Base-by-base conservation (phyloP, 83 land plant species). In the Picea mariana region DNA sequence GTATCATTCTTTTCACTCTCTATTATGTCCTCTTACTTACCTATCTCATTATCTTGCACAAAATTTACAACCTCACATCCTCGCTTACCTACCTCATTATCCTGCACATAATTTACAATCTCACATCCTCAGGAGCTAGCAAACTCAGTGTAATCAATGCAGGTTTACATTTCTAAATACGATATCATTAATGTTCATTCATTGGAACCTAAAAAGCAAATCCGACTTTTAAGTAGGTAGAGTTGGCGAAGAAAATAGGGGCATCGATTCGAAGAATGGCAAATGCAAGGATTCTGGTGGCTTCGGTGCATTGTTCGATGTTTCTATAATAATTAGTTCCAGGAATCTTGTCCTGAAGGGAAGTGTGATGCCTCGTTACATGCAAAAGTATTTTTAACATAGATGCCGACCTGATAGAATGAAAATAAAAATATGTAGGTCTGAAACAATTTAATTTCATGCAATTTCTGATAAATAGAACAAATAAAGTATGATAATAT, bases 221-320 rank as follows among this genome's bases (percentile, higher is more conserved):
- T 90, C 91, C 87, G 75, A 87, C 92, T 67, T 89, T 85, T 12
- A 92, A 66, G 84, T 92, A 92, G 68, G 77, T 83, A 21, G 92
- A 72, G 81, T 88, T 92, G n/a, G 90, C 87, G 67, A 92, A 92
- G 85, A 88, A 92, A 58, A 92, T 88, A 7, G 92, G 92, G 80
- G 95, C 92, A 83, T 94, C 97, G 69, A 96, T 83, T n/a, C 93
- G 90, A 23, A 96, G 55, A 68, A 93, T 88, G 62, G 91, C 89
- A 77, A 91, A 89, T 21, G 94, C 94, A 31, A 93, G 94, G 23
- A 87, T 81, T 44, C 84, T 83, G 2, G 42, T 75, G 20, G 97
- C 97, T 40, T 93, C 90, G 31, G 88, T 85, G 82, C 94, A 91
- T 9, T 96, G 97, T 24, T 85, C 60, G 55, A 94, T 52, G 80